Percentiles rank a stretch among this genome's conserved stretches.
Evolutionary conservation across 2,329 filamentous ascomycete species (phyloP).

Genomic region (Colletotrichum agaves): DNA sequence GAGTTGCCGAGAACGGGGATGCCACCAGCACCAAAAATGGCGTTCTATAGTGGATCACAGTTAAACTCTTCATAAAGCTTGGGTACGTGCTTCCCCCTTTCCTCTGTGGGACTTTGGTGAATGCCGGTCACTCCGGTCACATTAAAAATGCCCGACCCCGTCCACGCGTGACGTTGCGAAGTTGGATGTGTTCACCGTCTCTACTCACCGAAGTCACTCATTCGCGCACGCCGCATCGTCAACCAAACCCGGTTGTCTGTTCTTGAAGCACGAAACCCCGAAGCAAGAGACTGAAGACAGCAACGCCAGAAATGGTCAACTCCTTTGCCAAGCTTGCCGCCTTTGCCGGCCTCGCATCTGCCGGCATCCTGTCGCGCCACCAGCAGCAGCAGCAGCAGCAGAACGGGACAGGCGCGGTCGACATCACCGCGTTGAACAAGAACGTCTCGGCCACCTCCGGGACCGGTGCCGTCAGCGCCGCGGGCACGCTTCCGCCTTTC

Average conservation of each 20-base stretch:
- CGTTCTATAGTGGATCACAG: not conserved
- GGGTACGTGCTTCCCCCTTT: not conserved
- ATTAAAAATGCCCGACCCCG: not conserved
- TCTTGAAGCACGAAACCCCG: no score
- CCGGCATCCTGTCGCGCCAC: not conserved
- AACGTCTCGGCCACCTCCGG: conserved; percentile 24
- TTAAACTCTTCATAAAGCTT: conserved; percentile 1
- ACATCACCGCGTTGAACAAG: conserved; percentile 30
- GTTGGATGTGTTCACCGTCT: not conserved
- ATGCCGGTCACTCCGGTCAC: not conserved
- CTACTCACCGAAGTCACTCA: conserved; percentile 24
- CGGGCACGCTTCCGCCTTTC: conserved; percentile 24
- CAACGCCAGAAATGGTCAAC: conserved; percentile 2
- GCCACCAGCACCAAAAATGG: not conserved
- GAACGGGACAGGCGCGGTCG: not conserved
- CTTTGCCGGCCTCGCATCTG: conserved; percentile 20
- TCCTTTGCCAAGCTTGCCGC: not conserved
- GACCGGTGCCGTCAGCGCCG: conserved; percentile 27
- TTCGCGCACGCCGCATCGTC: not conserved
- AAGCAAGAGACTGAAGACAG: no score
- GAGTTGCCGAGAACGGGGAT: not conserved
- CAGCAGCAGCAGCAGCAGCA: not conserved
- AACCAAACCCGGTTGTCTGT: no score
- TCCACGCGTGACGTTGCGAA: not conserved
- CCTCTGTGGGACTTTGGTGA: not conserved